Percentiles rank a stretch among this genome's conserved stretches.
These are phyloP conservation scores for Ramularia endophylla DNA, from an alignment of 2,329 filamentous ascomycete species.

Conservation along the genomic window DNA sequence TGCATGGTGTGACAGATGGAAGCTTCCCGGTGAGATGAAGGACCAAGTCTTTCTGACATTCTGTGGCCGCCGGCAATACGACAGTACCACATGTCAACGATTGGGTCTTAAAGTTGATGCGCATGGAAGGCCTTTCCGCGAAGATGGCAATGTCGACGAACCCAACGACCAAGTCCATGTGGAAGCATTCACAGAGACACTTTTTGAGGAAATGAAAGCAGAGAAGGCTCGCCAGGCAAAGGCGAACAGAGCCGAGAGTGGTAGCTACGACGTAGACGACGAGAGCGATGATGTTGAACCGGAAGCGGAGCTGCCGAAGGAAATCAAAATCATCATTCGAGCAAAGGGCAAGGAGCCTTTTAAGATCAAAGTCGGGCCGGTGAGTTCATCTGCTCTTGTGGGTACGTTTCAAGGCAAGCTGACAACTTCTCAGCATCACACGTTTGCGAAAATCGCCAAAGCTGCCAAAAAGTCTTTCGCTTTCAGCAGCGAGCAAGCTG, in stretches of 20 bases:
- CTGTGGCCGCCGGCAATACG: slow-evolving; percentile 66
- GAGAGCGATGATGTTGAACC: slow-evolving; percentile 12
- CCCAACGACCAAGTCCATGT: slow-evolving; percentile 61
- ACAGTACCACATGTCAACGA: slow-evolving; percentile 65
- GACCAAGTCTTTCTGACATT: slow-evolving; percentile 70
- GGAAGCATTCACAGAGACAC: slow-evolving; percentile 67
- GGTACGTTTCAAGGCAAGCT: neutral
- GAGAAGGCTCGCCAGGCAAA: slow-evolving; percentile 37
- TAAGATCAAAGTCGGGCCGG: slow-evolving; percentile 44
- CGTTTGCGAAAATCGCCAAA: slow-evolving; percentile 55
- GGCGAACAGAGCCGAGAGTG: slow-evolving; percentile 1
- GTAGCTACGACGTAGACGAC: slow-evolving; percentile 12
- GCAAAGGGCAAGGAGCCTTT: slow-evolving; percentile 47
- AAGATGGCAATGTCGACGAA: slow-evolving; percentile 43
- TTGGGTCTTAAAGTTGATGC: slow-evolving; percentile 54
- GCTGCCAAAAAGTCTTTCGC: slow-evolving; percentile 54
- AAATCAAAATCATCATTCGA: slow-evolving; percentile 46
- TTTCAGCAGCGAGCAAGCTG: slow-evolving; percentile 46
- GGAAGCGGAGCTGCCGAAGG: slow-evolving; percentile 29
- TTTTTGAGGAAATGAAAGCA: slow-evolving; percentile 48
- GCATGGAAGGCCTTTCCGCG: slow-evolving; percentile 33
- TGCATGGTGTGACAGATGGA: slow-evolving; percentile 63
- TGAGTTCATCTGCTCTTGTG: slow-evolving; percentile 28
- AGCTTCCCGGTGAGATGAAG: slow-evolving; percentile 44
- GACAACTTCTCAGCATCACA: slow-evolving; percentile 45